These are phyloP conservation scores for Huntiella bhutanensis DNA, from an alignment of 2,329 filamentous ascomycete species.

Conservation along the genomic window DNA sequence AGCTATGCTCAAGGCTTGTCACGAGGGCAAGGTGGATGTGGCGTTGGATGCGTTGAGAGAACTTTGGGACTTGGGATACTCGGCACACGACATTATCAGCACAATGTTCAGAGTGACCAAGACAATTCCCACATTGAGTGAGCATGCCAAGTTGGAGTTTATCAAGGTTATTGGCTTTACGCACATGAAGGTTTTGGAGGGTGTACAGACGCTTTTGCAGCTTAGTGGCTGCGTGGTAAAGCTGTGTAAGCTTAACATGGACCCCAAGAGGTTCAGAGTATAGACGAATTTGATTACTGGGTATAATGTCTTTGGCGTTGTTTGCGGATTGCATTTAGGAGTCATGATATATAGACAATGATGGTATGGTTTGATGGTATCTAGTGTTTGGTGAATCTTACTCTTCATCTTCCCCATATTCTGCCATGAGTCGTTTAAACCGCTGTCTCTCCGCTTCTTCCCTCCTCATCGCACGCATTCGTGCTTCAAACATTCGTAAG, in stretches of 20 bases:
- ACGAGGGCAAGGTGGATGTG: slow-evolving; percentile 75
- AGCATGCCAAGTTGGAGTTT: slow-evolving; percentile 91
- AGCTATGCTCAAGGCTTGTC: slow-evolving; percentile 94
- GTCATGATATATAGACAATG: not conserved
- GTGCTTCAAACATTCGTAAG: slow-evolving; percentile 47
- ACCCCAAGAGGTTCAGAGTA: slow-evolving; percentile 57
- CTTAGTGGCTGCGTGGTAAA: slow-evolving; percentile 82
- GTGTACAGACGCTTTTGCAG: slow-evolving; percentile 85
- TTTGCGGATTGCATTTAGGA: not conserved
- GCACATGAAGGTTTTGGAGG: slow-evolving; percentile 98
- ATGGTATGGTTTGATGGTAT: not conserved
- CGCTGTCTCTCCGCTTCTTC: slow-evolving; percentile 44
- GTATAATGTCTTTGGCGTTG: too few species aligned
- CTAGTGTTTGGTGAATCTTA: slow-evolving; percentile 9
- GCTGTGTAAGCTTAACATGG: slow-evolving; percentile 92
- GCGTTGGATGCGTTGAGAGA: slow-evolving; percentile 76
- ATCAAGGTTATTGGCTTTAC: slow-evolving; percentile 98
- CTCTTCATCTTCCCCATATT: slow-evolving; percentile 28
- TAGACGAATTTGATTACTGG: not conserved
- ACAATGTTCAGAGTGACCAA: slow-evolving; percentile 99
- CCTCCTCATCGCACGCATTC: slow-evolving; percentile 44
- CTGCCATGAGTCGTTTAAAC: slow-evolving; percentile 48
- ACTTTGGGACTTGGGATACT: slow-evolving; percentile 88
- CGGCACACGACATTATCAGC: slow-evolving; percentile 96
- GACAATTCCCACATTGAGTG: slow-evolving; percentile 75